These are phyloP conservation scores for Globisporangium abappressorium DNA, from an alignment of 352 stramenopile species.

Conservation along the genomic window DNA sequence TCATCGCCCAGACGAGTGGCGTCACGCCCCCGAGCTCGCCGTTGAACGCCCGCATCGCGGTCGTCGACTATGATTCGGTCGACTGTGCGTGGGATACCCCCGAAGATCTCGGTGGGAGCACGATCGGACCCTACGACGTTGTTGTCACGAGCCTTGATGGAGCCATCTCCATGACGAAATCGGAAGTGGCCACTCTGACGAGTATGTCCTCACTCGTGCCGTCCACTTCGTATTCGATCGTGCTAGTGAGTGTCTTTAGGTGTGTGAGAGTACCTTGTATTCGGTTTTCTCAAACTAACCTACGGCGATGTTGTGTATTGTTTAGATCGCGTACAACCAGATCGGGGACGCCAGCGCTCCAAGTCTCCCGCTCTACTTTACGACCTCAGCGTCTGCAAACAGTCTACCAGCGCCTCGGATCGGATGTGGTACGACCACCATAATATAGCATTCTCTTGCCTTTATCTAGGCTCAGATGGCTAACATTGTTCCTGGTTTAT, in stretches of 20 bases:
- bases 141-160: constrained; percentile 17
- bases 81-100: constrained; percentile 35
- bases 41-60: constrained; percentile 24
- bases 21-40: constrained; percentile 32
- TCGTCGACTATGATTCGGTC: constrained; percentile 28
- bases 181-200: neutral
- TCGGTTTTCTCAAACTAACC: neutral
- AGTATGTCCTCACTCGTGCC: constrained; percentile 9
- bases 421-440: constrained; percentile 27
- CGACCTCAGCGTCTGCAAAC: constrained; percentile 19
- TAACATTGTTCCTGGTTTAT: neutral
- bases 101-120: constrained; percentile 34
- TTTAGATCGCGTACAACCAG: constrained; percentile 12
- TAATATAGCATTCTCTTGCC: neutral
- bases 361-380: constrained; percentile 28
- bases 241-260: constrained; percentile 25
- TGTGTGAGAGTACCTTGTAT: neutral
- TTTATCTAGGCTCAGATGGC: neutral
- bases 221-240: constrained; percentile 36
- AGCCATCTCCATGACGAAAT: neutral
- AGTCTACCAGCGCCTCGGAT: constrained; percentile 24
- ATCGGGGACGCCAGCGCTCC: constrained; percentile 14
- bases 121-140: constrained; percentile 32
- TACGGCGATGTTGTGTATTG: neutral
- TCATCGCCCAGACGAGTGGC: constrained; percentile 24